Evolutionary conservation across 208 protist species (phyloP).

Genomic region (Wallacemonas sp.): DNA sequence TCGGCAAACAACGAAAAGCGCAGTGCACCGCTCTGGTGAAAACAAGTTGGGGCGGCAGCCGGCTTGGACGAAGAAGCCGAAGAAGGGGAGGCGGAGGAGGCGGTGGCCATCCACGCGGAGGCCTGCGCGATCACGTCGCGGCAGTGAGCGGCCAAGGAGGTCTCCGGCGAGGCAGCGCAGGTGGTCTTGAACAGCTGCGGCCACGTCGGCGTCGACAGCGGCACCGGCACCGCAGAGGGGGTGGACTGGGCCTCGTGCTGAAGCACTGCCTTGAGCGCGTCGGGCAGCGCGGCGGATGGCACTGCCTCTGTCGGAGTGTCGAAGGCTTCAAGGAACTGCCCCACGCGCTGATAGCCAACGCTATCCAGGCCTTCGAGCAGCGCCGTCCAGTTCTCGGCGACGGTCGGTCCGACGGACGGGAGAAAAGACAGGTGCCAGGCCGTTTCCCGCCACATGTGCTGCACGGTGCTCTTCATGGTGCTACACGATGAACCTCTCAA

Average conservation of each 20-base stretch:
- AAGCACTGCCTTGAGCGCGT: not conserved
- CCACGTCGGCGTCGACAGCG: not conserved
- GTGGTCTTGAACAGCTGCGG: not conserved
- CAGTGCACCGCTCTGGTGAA: not conserved
- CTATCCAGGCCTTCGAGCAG: slow-evolving; percentile 7
- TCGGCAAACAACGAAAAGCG: slow-evolving; percentile 34
- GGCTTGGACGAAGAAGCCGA: not conserved
- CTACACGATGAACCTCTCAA: too few species aligned
- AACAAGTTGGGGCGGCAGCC: too few species aligned
- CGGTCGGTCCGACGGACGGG: too few species aligned
- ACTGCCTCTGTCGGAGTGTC: not conserved
- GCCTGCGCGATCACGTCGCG: not conserved
- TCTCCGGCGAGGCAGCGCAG: not conserved
- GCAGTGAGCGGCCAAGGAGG: not conserved
- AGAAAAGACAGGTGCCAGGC: slow-evolving; percentile 11
- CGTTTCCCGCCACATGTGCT: slow-evolving; percentile 1
- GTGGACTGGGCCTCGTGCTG: too few species aligned
- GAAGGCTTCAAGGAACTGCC: not conserved
- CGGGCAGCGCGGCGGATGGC: not conserved
- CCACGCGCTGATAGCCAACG: slow-evolving; percentile 1
- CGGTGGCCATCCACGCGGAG: not conserved
- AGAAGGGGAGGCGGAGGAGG: not conserved
- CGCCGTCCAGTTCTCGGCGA: not conserved
- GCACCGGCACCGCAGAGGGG: too few species aligned
- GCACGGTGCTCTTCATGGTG: not conserved